phyloP scores from a whole-genome alignment of 2,329 filamentous ascomycete species.

The Diaporthe sp. region DNA sequence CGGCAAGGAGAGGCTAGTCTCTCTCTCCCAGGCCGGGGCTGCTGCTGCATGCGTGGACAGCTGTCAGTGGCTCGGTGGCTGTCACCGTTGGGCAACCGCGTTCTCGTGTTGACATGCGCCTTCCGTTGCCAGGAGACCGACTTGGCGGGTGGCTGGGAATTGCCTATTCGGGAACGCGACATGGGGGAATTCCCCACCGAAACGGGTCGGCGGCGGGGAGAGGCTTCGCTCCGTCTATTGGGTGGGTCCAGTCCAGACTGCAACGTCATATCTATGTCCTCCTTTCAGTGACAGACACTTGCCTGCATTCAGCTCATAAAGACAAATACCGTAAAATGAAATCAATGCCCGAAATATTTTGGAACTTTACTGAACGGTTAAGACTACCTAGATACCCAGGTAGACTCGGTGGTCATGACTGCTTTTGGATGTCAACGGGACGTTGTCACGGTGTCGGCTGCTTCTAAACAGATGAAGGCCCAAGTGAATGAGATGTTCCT shows the following conservation, averaged over 20 bases:
- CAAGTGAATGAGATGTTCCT: background rate
- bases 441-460: too few species aligned
- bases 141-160: slow-evolving; percentile 39
- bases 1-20: slow-evolving; percentile 30
- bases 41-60: slow-evolving; percentile 36
- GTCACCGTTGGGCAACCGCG: slow-evolving; percentile 9
- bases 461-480: background rate
- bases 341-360: background rate
- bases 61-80: slow-evolving; percentile 28
- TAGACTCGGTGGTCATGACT: background rate
- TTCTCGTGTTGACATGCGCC: slow-evolving; percentile 36
- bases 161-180: slow-evolving; percentile 45
- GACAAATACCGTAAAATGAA: too few species aligned
- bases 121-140: slow-evolving; percentile 37
- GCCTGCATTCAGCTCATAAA: background rate
- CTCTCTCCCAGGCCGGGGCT: slow-evolving; percentile 7
- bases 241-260: slow-evolving; percentile 12
- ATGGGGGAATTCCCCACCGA: slow-evolving; percentile 18
- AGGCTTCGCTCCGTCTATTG: background rate
- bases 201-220: slow-evolving; percentile 1
- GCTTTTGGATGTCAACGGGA: background rate
- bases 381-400: background rate
- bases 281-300: background rate
- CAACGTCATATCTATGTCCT: background rate
- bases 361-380: background rate